Evolutionary conservation across 2,329 filamentous ascomycete genomes (phyloP).

Genomic region (Epichloe sibirici): DNA sequence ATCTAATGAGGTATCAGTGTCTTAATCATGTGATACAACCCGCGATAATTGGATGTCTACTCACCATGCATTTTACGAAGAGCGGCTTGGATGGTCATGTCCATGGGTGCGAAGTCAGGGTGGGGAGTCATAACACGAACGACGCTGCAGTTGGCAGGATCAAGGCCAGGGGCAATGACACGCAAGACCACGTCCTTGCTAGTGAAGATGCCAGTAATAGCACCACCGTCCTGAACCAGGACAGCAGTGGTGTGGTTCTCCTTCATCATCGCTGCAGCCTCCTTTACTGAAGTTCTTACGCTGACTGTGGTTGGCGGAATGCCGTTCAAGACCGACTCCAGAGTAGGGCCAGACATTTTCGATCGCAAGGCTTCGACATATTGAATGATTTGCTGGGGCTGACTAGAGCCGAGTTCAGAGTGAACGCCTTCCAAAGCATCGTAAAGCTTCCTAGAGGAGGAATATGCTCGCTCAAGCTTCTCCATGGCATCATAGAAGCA

Average conservation of each 20-base stretch:
- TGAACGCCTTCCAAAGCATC: slow-evolving; percentile 96
- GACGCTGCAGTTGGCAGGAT: slow-evolving; percentile 90
- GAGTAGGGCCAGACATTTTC: slow-evolving; percentile 96
- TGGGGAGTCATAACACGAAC: slow-evolving; percentile 99
- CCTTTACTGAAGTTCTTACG: slow-evolving; percentile 89
- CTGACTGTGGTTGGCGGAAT: slow-evolving; percentile 89
- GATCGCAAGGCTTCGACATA: slow-evolving; percentile 90
- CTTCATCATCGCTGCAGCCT: slow-evolving; percentile 93
- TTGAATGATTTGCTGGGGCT: slow-evolving; percentile 97
- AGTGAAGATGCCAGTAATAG: slow-evolving; percentile 97
- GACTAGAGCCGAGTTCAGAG: slow-evolving; percentile 87
- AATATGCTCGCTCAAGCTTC: slow-evolving; percentile 94
- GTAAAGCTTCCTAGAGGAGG: slow-evolving; percentile 94
- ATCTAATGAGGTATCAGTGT: slow-evolving; percentile 40
- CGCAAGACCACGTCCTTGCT: slow-evolving; percentile 98
- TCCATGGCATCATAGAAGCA: slow-evolving; percentile 99
- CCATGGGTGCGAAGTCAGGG: slow-evolving; percentile 94
- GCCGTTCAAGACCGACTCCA: slow-evolving; percentile 88
- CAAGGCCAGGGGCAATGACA: slow-evolving; percentile 91
- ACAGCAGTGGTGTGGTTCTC: slow-evolving; percentile 97
- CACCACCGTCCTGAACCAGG: slow-evolving; percentile 89
- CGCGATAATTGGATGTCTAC: slow-evolving; percentile 19
- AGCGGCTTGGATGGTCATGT: slow-evolving; percentile 98
- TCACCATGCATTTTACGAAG: slow-evolving; percentile 97
- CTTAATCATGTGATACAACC: background rate